Base-by-base conservation (phyloP, 1,284 basidiomycete species). In the Ceratobasidium theobromae region DNA sequence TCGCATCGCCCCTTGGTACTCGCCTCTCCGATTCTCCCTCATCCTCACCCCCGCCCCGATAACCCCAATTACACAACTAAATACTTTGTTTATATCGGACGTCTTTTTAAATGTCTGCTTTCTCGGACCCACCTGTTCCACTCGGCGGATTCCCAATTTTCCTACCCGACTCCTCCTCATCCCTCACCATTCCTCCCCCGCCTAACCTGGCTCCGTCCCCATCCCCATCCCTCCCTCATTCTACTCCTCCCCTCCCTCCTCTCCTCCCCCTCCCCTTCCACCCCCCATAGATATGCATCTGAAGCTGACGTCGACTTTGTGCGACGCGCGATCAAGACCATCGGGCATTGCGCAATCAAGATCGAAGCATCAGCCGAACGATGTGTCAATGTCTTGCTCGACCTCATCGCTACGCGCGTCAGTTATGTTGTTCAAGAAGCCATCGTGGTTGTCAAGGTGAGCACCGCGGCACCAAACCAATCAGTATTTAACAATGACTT, bases 221-320 rank as follows among this genome's bases (percentile, higher is more conserved):
- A n/a, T n/a, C n/a, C n/a, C n/a, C n/a, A n/a, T n/a, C n/a, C n/a
- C n/a, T n/a, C n/a, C n/a, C n/a, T n/a, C n/a, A n/a, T n/a, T n/a
- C n/a, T n/a, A 16, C 30, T 16, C 40, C 41, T 23, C 27, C 11
- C 28, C 18, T 21, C 40, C 27, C 8, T 11, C 35, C 9, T 38
- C 16, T 8, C 16, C 35, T 38, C 8, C 35, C 16, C 9, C 9
- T 38, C 16, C 35, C 16, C 8, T 8, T 32, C 51, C 25, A 51
- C 8, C 53, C 40, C 2, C 41, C 21, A 43, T 68, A 93, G 91
- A 75, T 98, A 99, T 76, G 88, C 96, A 6, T 95, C 94, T 0
- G 96, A 99, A 75, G 95, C 98, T 2, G 97, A 99, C 74, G 95
- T 99, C 28, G 96, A 99, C 76, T 99, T 99, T 76, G 96, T 98